phyloP scores from a whole-genome alignment of 371 early-diverging fungal species.

The Mortierella sp. region DNA sequence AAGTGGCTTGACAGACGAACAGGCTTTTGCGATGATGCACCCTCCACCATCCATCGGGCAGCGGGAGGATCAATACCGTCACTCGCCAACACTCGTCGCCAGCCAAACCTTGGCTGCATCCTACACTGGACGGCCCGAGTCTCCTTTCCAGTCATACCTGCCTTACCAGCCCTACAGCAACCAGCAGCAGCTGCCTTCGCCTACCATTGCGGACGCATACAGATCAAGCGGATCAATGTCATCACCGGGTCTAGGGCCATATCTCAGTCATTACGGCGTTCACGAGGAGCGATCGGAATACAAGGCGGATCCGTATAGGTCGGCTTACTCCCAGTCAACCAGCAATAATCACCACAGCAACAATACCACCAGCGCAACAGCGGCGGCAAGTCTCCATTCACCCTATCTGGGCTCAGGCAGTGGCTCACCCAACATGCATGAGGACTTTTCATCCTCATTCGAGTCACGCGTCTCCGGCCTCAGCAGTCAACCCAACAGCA shows the following conservation, averaged over 20 bases:
- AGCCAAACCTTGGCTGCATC: slow-evolving; percentile 47
- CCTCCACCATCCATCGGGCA: slow-evolving; percentile 32
- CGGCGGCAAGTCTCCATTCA: slow-evolving; percentile 13
- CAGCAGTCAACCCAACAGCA: slow-evolving; percentile 35
- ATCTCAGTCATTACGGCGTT: slow-evolving; percentile 2
- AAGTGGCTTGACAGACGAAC: slow-evolving; percentile 20
- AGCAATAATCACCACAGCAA: slow-evolving; percentile 6
- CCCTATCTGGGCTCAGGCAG: slow-evolving; percentile 32
- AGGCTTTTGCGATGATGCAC: slow-evolving; percentile 19
- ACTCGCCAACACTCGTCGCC: slow-evolving; percentile 42
- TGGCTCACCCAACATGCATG: slow-evolving; percentile 42
- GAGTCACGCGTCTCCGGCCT: slow-evolving; percentile 38
- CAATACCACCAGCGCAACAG: neutral
- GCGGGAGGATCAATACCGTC: slow-evolving; percentile 41
- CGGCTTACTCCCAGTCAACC: slow-evolving; percentile 35
- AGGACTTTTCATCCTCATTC: slow-evolving; percentile 50
- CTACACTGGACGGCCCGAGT: slow-evolving; percentile 32
- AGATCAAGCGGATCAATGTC: slow-evolving; percentile 16
- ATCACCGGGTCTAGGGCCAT: slow-evolving; percentile 37
- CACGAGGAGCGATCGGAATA: slow-evolving; percentile 31
- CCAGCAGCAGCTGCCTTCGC: slow-evolving; percentile 40
- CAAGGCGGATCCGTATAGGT: slow-evolving; percentile 50
- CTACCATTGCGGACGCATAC: slow-evolving; percentile 31
- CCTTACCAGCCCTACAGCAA: slow-evolving; percentile 38
- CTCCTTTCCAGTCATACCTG: slow-evolving; percentile 32